A percentile compares a stretch with the other conserved stretches of the same genome.
These are phyloP conservation scores for Paramyrothecium sp. DNA, from an alignment of 2,329 filamentous ascomycete species.

Conservation along the genomic window DNA sequence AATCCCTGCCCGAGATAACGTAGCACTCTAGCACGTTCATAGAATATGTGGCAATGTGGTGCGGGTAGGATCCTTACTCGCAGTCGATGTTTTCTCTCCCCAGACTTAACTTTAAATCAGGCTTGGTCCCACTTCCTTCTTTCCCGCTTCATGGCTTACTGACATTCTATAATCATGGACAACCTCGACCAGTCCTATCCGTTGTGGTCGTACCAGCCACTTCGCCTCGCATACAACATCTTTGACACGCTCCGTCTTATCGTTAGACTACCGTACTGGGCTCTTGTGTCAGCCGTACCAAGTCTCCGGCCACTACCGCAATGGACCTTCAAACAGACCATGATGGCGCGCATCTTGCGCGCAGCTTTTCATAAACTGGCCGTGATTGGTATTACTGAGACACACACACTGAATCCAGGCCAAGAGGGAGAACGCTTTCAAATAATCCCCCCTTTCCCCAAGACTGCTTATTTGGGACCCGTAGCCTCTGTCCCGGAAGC, in stretches of 20 bases:
- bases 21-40: too few relatives aligned
- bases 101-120: too few relatives aligned
- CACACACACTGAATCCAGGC: neutral
- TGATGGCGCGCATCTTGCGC: neutral
- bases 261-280: neutral
- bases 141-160: too few relatives aligned
- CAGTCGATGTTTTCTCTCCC: too few relatives aligned
- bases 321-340: neutral
- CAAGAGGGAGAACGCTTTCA: neutral
- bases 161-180: too few relatives aligned
- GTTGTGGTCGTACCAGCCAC: neutral
- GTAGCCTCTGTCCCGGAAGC: neutral
- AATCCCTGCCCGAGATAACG: too few relatives aligned
- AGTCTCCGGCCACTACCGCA: neutral
- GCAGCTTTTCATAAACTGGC: neutral
- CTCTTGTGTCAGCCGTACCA: neutral
- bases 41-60: too few relatives aligned
- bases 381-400: neutral
- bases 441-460: neutral
- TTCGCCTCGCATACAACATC: neutral
- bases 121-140: too few relatives aligned
- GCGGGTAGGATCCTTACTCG: too few relatives aligned
- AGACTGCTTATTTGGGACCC: neutral
- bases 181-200: too few relatives aligned
- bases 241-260: neutral